A percentile compares a stretch with the other conserved stretches of the same genome.
phyloP scores from a whole-genome alignment of 805 yeast genomes.

The Ogataea ganodermae region DNA sequence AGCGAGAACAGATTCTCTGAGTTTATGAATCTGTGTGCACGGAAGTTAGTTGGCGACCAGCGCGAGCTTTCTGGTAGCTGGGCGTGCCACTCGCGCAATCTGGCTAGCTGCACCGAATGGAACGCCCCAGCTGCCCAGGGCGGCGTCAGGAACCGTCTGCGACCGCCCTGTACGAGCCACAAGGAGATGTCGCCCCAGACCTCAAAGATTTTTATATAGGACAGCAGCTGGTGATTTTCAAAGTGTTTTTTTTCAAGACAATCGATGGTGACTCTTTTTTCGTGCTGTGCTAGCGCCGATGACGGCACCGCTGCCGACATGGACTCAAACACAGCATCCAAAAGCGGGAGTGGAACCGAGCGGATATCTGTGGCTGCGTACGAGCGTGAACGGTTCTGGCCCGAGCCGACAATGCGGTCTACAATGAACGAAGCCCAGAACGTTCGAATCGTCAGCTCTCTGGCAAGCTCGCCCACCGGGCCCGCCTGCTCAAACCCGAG shows the following conservation, averaged over 20 bases:
- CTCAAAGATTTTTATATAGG: slow-evolving; percentile 8
- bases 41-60: slow-evolving; percentile 8
- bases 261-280: background rate
- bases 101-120: background rate
- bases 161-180: slow-evolving; percentile 12
- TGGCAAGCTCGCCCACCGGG: slow-evolving; percentile 1
- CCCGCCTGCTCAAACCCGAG: slow-evolving; percentile 6
- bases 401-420: slow-evolving; percentile 12
- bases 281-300: background rate
- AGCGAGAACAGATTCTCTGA: slow-evolving; percentile 3
- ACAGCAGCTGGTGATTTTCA: slow-evolving; percentile 2
- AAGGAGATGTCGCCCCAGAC: slow-evolving; percentile 15
- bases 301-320: background rate
- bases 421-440: slow-evolving; percentile 15
- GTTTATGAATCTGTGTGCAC: slow-evolving; percentile 3
- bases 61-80: slow-evolving; percentile 2
- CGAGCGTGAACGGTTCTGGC: slow-evolving; percentile 9
- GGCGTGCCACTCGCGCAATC: background rate
- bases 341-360: slow-evolving; percentile 9
- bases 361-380: slow-evolving; percentile 3
- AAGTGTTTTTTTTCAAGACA: background rate
- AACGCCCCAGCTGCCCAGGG: slow-evolving; percentile 11
- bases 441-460: slow-evolving; percentile 10
- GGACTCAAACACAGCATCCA: slow-evolving; percentile 8
- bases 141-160: slow-evolving; percentile 3